Conservation (phyloP, 768 basidiomycete species). For the Mrakia blollopis region DNA sequence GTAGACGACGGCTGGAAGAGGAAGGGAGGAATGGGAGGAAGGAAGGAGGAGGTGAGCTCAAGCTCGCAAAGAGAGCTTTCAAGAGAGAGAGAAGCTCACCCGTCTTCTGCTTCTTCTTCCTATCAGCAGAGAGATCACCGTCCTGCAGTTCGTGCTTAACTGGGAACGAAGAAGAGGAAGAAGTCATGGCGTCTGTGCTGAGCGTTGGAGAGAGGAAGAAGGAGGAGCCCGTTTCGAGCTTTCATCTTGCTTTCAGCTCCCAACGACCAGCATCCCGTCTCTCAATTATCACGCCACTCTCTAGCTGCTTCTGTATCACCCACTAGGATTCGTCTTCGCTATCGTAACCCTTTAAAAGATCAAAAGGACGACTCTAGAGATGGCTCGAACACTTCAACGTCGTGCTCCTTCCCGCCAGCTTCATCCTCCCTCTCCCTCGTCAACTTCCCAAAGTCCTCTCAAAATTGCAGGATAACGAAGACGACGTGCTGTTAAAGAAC, state of each 20-base stretch:
- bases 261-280: too few relatives aligned
- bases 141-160: neutral
- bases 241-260: neutral
- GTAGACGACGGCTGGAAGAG: slow-evolving; percentile 61
- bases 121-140: neutral
- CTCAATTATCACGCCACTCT: too few relatives aligned
- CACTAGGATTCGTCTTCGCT: too few relatives aligned
- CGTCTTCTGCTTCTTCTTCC: slow-evolving; percentile 1
- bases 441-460: too few relatives aligned
- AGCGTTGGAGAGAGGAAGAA: neutral
- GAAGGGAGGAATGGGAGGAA: neutral
- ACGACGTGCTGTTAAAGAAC: too few relatives aligned
- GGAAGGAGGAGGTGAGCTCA: neutral
- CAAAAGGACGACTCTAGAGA: too few relatives aligned
- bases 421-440: too few relatives aligned
- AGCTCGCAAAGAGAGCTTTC: neutral
- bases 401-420: too few relatives aligned
- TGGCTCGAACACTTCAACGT: too few relatives aligned
- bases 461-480: too few relatives aligned
- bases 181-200: slow-evolving; percentile 5
- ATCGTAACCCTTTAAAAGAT: too few relatives aligned
- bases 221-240: neutral
- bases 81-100: neutral
- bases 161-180: neutral
- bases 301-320: too few relatives aligned